Percentiles rank a stretch among this genome's conserved stretches.
Evolutionary conservation across 2,329 filamentous ascomycete genomes (phyloP).

Genomic region (Pseudogymnoascus sp.): DNA sequence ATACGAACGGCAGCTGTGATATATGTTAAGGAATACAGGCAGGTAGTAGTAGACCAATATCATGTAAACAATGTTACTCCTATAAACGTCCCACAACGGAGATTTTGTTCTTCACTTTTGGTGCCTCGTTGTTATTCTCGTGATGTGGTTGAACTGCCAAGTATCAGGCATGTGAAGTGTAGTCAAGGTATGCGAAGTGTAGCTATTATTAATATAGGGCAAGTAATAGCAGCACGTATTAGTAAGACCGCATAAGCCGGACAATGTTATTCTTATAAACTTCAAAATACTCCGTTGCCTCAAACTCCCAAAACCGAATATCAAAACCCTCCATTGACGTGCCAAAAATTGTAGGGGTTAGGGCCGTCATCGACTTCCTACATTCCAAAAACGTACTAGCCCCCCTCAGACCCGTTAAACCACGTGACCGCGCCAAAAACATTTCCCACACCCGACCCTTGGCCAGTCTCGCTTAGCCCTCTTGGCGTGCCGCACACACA

Average conservation of each 20-base stretch:
- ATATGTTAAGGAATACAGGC: no score
- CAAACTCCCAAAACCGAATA: neutral
- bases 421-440: neutral
- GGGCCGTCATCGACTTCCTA: neutral
- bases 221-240: neutral
- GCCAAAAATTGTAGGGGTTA: neutral
- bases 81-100: no score
- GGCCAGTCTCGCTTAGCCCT: slow-evolving; percentile 1
- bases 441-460: neutral
- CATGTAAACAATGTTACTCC: no score
- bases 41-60: no score
- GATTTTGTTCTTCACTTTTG: no score
- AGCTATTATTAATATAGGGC: no score
- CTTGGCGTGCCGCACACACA: slow-evolving; percentile 9
- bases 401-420: neutral
- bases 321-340: neutral
- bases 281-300: neutral
- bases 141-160: neutral
- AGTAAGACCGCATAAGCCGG: neutral
- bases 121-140: no score
- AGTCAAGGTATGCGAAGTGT: neutral
- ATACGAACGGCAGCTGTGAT: no score
- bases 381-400: neutral
- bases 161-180: neutral
- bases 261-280: neutral